Base-by-base conservation (phyloP, 306 rosid genomes). In the Canavalia gladiata region DNA sequence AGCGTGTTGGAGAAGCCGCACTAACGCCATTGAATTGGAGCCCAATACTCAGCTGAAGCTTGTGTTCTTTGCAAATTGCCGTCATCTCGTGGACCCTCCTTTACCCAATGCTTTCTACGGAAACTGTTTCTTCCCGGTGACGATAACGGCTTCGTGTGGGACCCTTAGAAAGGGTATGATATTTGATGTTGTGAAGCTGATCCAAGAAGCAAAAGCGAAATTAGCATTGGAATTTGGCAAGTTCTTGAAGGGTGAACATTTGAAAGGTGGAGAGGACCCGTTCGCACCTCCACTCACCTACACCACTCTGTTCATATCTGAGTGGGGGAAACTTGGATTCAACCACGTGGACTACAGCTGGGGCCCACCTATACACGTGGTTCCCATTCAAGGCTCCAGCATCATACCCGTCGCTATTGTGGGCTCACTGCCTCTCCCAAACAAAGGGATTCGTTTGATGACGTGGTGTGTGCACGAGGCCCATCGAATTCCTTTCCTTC, bases 271-370 rank as follows among this genome's bases (percentile, higher is more conserved):
- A 5, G 87, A 84, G 5, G 94, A 94, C 57, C 97, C 95, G 0
- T 92, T 94, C 54, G 84, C 90, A 0, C 91, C 88, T n/a, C 88
- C 91, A 0, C 60, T 84, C 3, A 64, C 71, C 2, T 92, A 92
- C 69, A 83, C 86, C 1, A 88, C 95, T 0, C 28, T 94, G 66
- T 88, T 91, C 11, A 69, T 94, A 28, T 92, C 95, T 0, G 98
- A 94, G 76, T 94, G 97, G 98, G 94, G 94, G 2, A 68, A 87
- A 69, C 87, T 94, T 34, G 98, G 98, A 12, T 90, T 91, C 84
- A 89, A 94, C 82, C 31, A 83, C 9, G 90, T 94, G 42, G 93
- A 94, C 78, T 90, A 86, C 12, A 84, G 75, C 46, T 94, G 91
- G 92, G 98, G 97, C 1, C 89, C 91, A 18, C 91, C 98, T 0